Conservation (phyloP, 2,329 filamentous ascomycete genomes). For the Monosporascus ibericus region DNA sequence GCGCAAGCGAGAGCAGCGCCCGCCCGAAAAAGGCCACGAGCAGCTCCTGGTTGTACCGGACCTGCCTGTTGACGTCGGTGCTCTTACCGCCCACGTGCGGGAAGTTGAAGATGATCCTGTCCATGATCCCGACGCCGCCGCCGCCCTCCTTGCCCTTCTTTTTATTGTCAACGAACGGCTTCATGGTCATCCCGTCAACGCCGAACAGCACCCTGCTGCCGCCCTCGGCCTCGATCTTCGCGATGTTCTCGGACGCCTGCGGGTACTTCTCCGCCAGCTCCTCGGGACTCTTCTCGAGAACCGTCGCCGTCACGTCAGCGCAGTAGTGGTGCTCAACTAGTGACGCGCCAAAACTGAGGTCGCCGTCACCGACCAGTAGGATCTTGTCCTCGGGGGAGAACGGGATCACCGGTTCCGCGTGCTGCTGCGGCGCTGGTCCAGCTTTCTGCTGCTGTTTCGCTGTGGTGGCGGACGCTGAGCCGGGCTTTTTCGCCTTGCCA, state of each 20-base stretch:
- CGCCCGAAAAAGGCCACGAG: conserved; percentile 62
- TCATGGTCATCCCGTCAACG: conserved; percentile 63
- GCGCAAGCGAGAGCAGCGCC: conserved; percentile 45
- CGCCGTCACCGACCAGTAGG: conserved; percentile 72
- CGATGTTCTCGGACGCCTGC: conserved; percentile 55
- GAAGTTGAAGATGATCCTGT: conserved; percentile 91
- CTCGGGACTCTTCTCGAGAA: conserved; percentile 51
- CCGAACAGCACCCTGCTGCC: conserved; percentile 47
- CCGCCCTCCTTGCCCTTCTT: conserved; percentile 20
- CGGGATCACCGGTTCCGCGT: conserved; percentile 52
- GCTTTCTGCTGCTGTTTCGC: conserved; percentile 6
- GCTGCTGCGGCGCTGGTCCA: conserved; percentile 13
- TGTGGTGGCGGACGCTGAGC: conserved; percentile 5
- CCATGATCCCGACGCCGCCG: conserved; percentile 42
- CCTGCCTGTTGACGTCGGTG: conserved; percentile 91
- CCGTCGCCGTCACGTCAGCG: conserved; percentile 62
- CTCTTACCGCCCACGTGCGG: conserved; percentile 89
- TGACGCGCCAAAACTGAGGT: conserved; percentile 70
- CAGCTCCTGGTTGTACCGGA: conserved; percentile 81
- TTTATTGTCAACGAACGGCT: conserved; percentile 36
- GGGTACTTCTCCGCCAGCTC: conserved; percentile 70
- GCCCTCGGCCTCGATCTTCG: conserved; percentile 39
- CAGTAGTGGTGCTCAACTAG: conserved; percentile 62
- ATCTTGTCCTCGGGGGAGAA: conserved; percentile 63
- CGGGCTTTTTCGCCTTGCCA: not conserved